These are phyloP conservation scores for Penicillium digitatum DNA, from an alignment of 2,329 filamentous ascomycete species.

Conservation along the genomic window DNA sequence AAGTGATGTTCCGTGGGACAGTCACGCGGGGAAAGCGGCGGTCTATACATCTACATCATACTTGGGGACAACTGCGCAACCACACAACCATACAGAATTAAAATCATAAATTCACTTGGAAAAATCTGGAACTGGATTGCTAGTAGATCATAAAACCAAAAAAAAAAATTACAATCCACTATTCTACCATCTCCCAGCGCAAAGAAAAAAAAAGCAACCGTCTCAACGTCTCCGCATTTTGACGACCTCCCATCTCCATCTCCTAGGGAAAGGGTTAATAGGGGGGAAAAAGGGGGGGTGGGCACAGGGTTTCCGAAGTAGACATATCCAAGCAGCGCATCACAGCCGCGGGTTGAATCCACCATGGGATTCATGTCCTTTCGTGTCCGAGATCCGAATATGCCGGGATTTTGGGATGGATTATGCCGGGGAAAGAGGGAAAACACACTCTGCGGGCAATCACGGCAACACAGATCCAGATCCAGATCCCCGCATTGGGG, in stretches of 20 bases:
- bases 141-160: constrained; percentile 1
- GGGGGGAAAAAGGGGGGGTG: not conserved
- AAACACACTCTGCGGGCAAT: constrained; percentile 12
- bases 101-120: not conserved
- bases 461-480: constrained; percentile 9
- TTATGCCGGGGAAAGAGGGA: constrained; percentile 14
- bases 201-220: constrained; percentile 1
- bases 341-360: constrained; percentile 14
- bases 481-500: not conserved
- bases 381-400: constrained; percentile 7
- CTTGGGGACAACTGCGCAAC: not conserved
- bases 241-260: constrained; percentile 4
- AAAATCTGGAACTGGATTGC: not conserved
- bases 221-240: constrained; percentile 3
- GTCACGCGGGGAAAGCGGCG: constrained; percentile 21
- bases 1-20: constrained; percentile 17
- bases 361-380: constrained; percentile 11
- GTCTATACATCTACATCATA: constrained; percentile 3
- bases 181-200: not conserved
- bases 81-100: not conserved
- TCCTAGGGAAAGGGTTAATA: constrained; percentile 1
- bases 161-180: not conserved
- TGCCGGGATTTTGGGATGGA: constrained; percentile 7
- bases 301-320: constrained; percentile 2
- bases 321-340: constrained; percentile 12